A percentile compares a stretch with the other conserved stretches of the same genome.
Evolutionary conservation across 1,139 yeast species (phyloP).

Genomic region (Yamadazyma atlantica): DNA sequence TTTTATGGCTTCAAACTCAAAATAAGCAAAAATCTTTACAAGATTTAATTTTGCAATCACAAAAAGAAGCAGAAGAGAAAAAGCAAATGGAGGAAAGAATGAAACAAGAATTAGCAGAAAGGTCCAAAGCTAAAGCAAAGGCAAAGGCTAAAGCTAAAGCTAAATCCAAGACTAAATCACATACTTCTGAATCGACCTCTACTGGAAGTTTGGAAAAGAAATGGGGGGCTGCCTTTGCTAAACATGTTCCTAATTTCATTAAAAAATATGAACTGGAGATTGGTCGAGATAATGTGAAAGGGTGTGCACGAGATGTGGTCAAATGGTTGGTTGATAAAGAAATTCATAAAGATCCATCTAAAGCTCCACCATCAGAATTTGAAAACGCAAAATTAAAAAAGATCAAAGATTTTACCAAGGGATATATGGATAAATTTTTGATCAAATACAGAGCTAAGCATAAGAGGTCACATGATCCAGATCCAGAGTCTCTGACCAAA

Average conservation of each 20-base stretch:
- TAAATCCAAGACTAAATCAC: conserved; percentile 14
- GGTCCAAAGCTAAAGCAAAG: conserved; percentile 11
- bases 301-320: conserved; percentile 77
- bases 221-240: conserved; percentile 70
- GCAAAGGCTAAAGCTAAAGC: conserved; percentile 13
- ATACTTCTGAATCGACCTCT: background rate
- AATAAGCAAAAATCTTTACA: conserved; percentile 38
- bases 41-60: conserved; percentile 36
- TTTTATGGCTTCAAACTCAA: conserved; percentile 28
- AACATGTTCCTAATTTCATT: conserved; percentile 75
- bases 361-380: conserved; percentile 55
- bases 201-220: conserved; percentile 29
- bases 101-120: conserved; percentile 13
- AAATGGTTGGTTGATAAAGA: conserved; percentile 66
- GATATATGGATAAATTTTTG: conserved; percentile 75
- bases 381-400: conserved; percentile 65
- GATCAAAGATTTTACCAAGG: conserved; percentile 60
- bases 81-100: conserved; percentile 12
- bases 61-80: conserved; percentile 27
- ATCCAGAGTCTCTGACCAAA: no score
- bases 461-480: conserved; percentile 20
- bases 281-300: conserved; percentile 72
- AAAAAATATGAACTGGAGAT: conserved; percentile 64
- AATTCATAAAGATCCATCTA: conserved; percentile 39
- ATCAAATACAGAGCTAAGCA: conserved; percentile 48